Evolutionary conservation across 805 yeast species (phyloP).

Genomic region (Barnettozyma populi): DNA sequence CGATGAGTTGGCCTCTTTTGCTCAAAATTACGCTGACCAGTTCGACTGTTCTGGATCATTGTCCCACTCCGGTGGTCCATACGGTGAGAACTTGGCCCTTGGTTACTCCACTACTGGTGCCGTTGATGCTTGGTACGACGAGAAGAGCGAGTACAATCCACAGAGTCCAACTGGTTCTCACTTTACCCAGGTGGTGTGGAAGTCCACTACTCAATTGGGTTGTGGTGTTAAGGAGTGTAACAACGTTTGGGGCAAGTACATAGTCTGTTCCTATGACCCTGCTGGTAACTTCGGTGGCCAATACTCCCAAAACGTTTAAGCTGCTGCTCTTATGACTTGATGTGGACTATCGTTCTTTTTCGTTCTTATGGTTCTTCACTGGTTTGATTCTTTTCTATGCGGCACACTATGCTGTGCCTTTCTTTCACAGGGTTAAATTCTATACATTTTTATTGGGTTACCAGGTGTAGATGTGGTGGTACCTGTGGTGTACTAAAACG

Average conservation of each 20-base stretch:
- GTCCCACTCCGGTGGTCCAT: conserved; percentile 63
- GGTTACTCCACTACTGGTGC: conserved; percentile 54
- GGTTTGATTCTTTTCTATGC: conserved; percentile 1
- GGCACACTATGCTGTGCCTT: background rate
- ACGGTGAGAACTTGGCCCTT: conserved; percentile 79
- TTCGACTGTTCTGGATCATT: conserved; percentile 60
- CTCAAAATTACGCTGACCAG: conserved; percentile 43
- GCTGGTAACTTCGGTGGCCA: conserved; percentile 64
- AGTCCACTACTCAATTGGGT: conserved; percentile 58
- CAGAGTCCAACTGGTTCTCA: conserved; percentile 62
- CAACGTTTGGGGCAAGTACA: conserved; percentile 49
- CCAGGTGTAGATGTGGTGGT: background rate
- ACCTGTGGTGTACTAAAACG: too few relatives aligned
- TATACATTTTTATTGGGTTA: background rate
- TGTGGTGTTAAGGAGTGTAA: conserved; percentile 69
- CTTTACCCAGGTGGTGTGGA: conserved; percentile 84
- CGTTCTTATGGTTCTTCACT: conserved; percentile 1
- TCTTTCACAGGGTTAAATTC: background rate
- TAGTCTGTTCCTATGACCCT: conserved; percentile 70
- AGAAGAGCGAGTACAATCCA: conserved; percentile 50
- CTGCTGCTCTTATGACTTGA: background rate
- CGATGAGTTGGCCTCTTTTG: conserved; percentile 39
- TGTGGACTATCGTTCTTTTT: conserved; percentile 7
- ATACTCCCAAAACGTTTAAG: conserved; percentile 34
- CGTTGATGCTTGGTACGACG: conserved; percentile 77